Conservation (phyloP, 2,329 filamentous ascomycete species). For the Elsinoe perseae region DNA sequence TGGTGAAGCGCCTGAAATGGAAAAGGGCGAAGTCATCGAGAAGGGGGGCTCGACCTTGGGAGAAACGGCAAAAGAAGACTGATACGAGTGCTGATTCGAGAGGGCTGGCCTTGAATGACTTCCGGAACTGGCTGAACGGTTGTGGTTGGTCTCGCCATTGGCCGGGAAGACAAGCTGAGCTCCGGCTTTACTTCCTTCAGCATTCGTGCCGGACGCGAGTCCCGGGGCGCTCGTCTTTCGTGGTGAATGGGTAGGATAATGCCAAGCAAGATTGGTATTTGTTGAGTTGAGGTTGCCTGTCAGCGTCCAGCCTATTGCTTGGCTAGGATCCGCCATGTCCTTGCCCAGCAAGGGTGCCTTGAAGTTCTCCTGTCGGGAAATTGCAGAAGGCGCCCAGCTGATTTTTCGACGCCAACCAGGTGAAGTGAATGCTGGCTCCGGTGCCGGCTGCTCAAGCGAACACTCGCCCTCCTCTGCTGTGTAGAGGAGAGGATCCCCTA, state of each 20-base stretch:
- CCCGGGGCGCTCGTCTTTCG: conserved; percentile 16
- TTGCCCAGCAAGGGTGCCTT: not conserved
- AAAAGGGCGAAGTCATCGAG: conserved; percentile 1
- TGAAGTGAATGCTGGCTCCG: conserved; percentile 43
- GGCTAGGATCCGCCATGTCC: conserved; percentile 17
- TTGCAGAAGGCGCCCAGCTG: conserved; percentile 37
- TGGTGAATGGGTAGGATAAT: conserved; percentile 51
- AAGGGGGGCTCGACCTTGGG: not conserved
- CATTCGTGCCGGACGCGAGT: not conserved
- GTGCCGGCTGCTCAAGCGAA: conserved; percentile 48
- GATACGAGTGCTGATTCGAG: not conserved
- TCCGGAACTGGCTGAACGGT: conserved; percentile 1
- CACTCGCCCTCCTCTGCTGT: conserved; percentile 70
- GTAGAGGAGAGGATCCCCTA: conserved; percentile 64
- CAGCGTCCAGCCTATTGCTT: conserved; percentile 75
- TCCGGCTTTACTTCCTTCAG: not conserved
- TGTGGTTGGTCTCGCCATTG: not conserved
- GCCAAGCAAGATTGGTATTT: conserved; percentile 71
- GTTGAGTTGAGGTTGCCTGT: conserved; percentile 81
- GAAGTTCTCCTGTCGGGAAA: conserved; percentile 10
- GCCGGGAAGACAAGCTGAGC: not conserved
- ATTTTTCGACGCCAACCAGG: conserved; percentile 45
- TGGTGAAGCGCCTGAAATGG: not conserved
- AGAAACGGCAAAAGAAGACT: not conserved
- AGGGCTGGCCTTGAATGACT: not conserved